Conservation (phyloP, 2,329 filamentous ascomycete species). For the Neospermospora avenae region DNA sequence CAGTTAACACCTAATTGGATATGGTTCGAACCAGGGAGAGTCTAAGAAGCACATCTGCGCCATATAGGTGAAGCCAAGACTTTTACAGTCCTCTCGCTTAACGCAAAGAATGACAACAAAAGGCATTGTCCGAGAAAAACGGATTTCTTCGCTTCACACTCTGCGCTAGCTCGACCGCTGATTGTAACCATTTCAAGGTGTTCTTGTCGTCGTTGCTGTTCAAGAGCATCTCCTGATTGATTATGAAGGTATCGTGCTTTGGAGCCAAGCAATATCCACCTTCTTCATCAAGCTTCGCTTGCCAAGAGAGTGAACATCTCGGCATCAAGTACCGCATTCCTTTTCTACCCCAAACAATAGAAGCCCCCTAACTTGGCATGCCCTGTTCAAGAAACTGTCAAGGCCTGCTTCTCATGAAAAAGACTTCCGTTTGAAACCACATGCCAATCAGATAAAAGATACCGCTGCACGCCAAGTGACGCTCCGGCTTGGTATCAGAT, state of each 20-base stretch:
- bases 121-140: too few relatives aligned
- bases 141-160: background rate
- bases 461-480: slow-evolving; percentile 1
- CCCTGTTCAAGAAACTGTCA: slow-evolving; percentile 1
- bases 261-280: background rate
- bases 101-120: too few relatives aligned
- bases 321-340: background rate
- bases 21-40: too few relatives aligned
- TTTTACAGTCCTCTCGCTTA: too few relatives aligned
- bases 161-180: background rate
- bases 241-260: too few relatives aligned
- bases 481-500: slow-evolving; percentile 6
- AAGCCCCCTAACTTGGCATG: background rate
- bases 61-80: too few relatives aligned
- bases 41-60: too few relatives aligned
- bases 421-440: background rate
- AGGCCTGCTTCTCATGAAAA: background rate
- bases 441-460: background rate
- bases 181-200: background rate
- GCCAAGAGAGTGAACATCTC: background rate
- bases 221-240: background rate
- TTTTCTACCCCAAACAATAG: background rate
- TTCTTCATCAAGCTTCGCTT: background rate
- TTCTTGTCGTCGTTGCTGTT: background rate
- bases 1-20: too few relatives aligned